phyloP scores from a whole-genome alignment of 1,284 basidiomycete genomes.

The Sporisorium exsertum region DNA sequence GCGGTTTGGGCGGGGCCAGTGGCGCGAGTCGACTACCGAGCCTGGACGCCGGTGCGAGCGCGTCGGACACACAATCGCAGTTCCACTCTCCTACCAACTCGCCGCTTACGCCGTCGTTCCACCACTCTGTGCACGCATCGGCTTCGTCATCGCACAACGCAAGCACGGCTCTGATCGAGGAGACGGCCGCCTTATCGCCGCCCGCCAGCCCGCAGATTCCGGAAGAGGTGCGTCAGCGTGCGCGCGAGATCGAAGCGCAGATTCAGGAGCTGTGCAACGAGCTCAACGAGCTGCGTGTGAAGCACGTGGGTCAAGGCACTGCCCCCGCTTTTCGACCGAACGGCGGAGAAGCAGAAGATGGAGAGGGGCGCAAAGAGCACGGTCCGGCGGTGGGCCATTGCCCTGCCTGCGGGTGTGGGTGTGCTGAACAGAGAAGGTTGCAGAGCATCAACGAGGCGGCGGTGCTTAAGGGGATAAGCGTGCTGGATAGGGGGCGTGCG shows the following conservation, averaged over 20 bases:
- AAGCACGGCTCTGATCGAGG: conserved; percentile 6
- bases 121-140: conserved; percentile 23
- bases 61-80: conserved; percentile 38
- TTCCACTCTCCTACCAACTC: conserved; percentile 45
- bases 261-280: conserved; percentile 50
- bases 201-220: conserved; percentile 29
- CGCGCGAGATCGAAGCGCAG: conserved; percentile 49
- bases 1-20: conserved; percentile 18
- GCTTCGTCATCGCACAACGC: background rate
- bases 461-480: conserved; percentile 55
- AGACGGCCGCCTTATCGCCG: conserved; percentile 7
- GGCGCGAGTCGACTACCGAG: conserved; percentile 30
- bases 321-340: conserved; percentile 17
- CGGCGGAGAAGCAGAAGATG: conserved; percentile 7
- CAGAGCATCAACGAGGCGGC: conserved; percentile 59
- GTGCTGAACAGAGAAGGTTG: conserved; percentile 52
- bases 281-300: conserved; percentile 41
- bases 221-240: conserved; percentile 42
- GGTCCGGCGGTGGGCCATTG: conserved; percentile 17
- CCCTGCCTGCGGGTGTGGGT: conserved; percentile 51
- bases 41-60: conserved; percentile 44
- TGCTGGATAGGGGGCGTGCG: conserved; percentile 53
- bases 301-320: conserved; percentile 41
- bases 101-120: conserved; percentile 45
- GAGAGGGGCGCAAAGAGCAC: conserved; percentile 12